Evolutionary conservation across 768 basidiomycete species (phyloP).

Genomic region (Amanita rimosa): DNA sequence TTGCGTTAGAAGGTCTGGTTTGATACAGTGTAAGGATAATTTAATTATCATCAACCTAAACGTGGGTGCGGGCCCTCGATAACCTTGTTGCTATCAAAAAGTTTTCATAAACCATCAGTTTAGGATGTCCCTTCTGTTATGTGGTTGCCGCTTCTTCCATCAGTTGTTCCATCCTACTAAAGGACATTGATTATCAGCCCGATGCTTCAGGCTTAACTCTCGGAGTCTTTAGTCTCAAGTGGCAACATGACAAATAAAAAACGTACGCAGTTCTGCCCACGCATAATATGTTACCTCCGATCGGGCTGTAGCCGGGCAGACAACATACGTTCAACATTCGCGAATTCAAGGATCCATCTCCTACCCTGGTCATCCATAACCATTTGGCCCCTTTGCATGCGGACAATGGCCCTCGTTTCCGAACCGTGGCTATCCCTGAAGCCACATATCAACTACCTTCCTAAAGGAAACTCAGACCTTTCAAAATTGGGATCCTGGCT

Average conservation of each 20-base stretch:
- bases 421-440: neutral
- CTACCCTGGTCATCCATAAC: neutral
- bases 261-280: neutral
- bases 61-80: neutral
- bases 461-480: neutral
- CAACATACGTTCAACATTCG: neutral
- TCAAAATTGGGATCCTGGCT: neutral
- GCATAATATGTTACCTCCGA: neutral
- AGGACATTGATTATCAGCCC: slow-evolving; percentile 1
- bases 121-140: neutral
- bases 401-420: neutral
- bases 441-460: neutral
- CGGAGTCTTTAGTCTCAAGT: neutral
- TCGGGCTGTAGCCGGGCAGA: slow-evolving; percentile 1
- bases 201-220: neutral
- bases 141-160: neutral
- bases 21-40: neutral
- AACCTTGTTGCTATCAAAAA: slow-evolving; percentile 1
- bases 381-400: neutral
- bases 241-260: neutral
- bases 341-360: no score
- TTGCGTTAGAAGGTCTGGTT: slow-evolving; percentile 1
- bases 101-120: neutral
- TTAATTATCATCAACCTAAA: neutral
- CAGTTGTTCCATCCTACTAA: neutral